These are phyloP conservation scores for Smittium culicis DNA, from an alignment of 371 early-diverging fungal genomes.

Conservation along the genomic window DNA sequence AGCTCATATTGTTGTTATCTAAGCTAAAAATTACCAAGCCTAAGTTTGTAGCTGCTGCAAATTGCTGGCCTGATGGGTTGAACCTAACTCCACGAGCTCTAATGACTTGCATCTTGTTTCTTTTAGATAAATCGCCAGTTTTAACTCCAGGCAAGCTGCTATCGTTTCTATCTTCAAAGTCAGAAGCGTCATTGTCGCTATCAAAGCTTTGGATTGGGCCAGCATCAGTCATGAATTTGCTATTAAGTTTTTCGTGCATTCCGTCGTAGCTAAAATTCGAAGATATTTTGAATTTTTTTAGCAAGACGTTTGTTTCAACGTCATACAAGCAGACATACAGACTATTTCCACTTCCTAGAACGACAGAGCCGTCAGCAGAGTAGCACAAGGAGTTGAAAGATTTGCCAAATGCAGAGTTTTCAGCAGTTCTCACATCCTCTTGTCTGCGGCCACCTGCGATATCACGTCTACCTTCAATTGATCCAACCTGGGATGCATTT, in stretches of 20 bases:
- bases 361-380: slow-evolving; percentile 78
- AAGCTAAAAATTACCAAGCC: slow-evolving; percentile 87
- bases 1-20: slow-evolving; percentile 65
- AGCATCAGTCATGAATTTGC: slow-evolving; percentile 85
- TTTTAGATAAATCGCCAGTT: slow-evolving; percentile 65
- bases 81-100: slow-evolving; percentile 74
- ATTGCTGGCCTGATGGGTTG: slow-evolving; percentile 83
- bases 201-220: slow-evolving; percentile 74
- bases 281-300: slow-evolving; percentile 82
- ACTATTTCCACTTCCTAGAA: slow-evolving; percentile 87
- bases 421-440: slow-evolving; percentile 61
- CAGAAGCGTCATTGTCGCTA: slow-evolving; percentile 54
- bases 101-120: slow-evolving; percentile 60
- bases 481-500: slow-evolving; percentile 45
- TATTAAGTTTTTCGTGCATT: slow-evolving; percentile 74
- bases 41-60: slow-evolving; percentile 94
- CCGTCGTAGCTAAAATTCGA: slow-evolving; percentile 86
- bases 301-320: slow-evolving; percentile 48
- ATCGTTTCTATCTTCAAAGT: slow-evolving; percentile 70
- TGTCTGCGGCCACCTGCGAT: slow-evolving; percentile 75
- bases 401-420: slow-evolving; percentile 70
- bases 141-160: slow-evolving; percentile 73
- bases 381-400: slow-evolving; percentile 85
- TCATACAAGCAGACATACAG: slow-evolving; percentile 94
- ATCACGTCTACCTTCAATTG: slow-evolving; percentile 85